Evolutionary conservation across 2,329 filamentous ascomycete species (phyloP).

Genomic region (Ambrosiella cleistominuta): DNA sequence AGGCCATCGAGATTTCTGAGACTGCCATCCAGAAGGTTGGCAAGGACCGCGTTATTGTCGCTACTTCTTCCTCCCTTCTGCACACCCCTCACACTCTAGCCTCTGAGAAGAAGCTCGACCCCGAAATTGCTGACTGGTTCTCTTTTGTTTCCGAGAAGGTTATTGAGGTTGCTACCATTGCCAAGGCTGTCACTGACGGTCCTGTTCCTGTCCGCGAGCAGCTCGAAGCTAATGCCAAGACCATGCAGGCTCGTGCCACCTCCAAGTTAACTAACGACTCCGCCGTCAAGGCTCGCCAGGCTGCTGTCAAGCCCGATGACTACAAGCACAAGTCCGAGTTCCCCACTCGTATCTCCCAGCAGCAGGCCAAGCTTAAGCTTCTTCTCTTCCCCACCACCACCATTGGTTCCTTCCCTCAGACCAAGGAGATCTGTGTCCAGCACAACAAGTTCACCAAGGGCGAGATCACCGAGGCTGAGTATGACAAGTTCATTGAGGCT

Average conservation of each 20-base stretch:
- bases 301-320: constrained; percentile 63
- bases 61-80: constrained; percentile 92
- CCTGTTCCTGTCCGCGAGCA: constrained; percentile 70
- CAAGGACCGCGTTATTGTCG: constrained; percentile 92
- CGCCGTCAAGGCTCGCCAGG: constrained; percentile 89
- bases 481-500: constrained; percentile 98
- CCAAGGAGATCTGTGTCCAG: constrained; percentile 91
- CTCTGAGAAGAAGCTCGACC: constrained; percentile 94
- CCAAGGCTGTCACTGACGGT: constrained; percentile 91
- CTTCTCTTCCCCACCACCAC: constrained; percentile 98
- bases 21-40: constrained; percentile 82
- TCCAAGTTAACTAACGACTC: constrained; percentile 95
- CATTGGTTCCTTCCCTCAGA: constrained; percentile 98
- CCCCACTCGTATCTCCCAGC: constrained; percentile 64
- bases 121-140: constrained; percentile 95
- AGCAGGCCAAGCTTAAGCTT: constrained; percentile 83
- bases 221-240: constrained; percentile 94
- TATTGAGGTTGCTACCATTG: constrained; percentile 74
- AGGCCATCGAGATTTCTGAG: constrained; percentile 80
- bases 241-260: constrained; percentile 73
- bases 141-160: constrained; percentile 95
- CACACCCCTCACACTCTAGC: constrained; percentile 96
- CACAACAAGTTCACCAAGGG: constrained; percentile 98
- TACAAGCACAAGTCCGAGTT: constrained; percentile 91
- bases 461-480: constrained; percentile 80